Evolutionary conservation across 2,329 filamentous ascomycete species (phyloP).

Genomic region (Zasmidium citrigriseum): DNA sequence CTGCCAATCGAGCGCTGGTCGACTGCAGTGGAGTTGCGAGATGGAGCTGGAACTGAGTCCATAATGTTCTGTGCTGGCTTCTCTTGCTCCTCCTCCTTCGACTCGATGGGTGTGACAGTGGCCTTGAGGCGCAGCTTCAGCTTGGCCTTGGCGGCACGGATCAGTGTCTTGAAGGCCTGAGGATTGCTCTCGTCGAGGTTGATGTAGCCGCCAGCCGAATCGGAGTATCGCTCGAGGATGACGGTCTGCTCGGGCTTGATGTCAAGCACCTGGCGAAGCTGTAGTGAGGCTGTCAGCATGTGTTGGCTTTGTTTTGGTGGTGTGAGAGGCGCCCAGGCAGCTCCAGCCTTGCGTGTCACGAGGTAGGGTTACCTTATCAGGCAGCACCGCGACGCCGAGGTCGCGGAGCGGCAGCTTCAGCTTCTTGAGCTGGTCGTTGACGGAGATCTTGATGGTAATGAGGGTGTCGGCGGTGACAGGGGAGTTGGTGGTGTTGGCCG

Average conservation of each 20-base stretch:
- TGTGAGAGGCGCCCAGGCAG: background rate
- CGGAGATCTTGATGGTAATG: slow-evolving; percentile 83
- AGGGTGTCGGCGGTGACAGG: slow-evolving; percentile 66
- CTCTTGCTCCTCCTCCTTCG: slow-evolving; percentile 18
- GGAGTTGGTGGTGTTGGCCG: slow-evolving; percentile 35
- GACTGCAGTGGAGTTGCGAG: slow-evolving; percentile 29
- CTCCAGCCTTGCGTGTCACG: slow-evolving; percentile 2
- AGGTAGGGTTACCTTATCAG: slow-evolving; percentile 67
- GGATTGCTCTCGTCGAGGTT: slow-evolving; percentile 74
- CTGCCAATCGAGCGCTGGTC: slow-evolving; percentile 35
- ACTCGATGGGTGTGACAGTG: slow-evolving; percentile 30
- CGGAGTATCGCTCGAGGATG: slow-evolving; percentile 14
- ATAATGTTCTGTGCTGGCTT: slow-evolving; percentile 20
- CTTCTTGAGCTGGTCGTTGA: slow-evolving; percentile 73
- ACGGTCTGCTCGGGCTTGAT: slow-evolving; percentile 57
- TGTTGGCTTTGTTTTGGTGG: background rate
- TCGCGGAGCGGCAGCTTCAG: slow-evolving; percentile 90
- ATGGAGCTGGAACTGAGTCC: slow-evolving; percentile 11
- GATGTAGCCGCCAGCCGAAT: slow-evolving; percentile 41
- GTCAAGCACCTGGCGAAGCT: slow-evolving; percentile 71
- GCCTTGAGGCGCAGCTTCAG: slow-evolving; percentile 84
- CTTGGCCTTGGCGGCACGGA: slow-evolving; percentile 96
- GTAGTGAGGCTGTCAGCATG: slow-evolving; percentile 17
- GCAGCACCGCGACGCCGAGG: slow-evolving; percentile 71
- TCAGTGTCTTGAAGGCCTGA: slow-evolving; percentile 92